phyloP scores from a whole-genome alignment of 768 basidiomycete genomes.

The Naganishia onofrii region DNA sequence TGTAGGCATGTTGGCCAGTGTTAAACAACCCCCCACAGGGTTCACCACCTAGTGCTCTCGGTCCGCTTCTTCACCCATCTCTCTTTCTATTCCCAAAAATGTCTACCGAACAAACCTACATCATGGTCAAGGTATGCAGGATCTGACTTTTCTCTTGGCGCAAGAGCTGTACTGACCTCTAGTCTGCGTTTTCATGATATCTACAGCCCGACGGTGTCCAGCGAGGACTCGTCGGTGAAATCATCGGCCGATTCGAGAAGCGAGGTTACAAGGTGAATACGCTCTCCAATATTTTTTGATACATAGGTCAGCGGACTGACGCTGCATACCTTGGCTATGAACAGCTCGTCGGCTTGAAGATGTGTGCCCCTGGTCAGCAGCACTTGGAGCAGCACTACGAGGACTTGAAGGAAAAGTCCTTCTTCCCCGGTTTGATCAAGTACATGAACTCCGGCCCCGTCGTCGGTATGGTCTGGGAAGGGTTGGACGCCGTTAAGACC shows the following conservation, averaged over 20 bases:
- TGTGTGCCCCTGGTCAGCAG: conserved; percentile 68
- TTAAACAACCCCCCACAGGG: not conserved
- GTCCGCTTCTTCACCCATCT: not conserved
- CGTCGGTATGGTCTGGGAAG: conserved; percentile 81
- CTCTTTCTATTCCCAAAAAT: conserved; percentile 52
- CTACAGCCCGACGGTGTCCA: conserved; percentile 98
- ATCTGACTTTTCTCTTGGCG: not conserved
- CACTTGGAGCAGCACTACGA: conserved; percentile 97
- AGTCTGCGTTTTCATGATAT: conserved; percentile 12
- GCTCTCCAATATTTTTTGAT: too few relatives aligned
- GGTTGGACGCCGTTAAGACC: conserved; percentile 65
- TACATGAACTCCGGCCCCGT: conserved; percentile 84
- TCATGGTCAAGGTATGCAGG: conserved; percentile 85
- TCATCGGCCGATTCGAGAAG: conserved; percentile 93
- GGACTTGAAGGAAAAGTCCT: conserved; percentile 87
- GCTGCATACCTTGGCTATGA: not conserved
- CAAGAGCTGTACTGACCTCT: conserved; percentile 42
- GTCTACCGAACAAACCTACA: conserved; percentile 91
- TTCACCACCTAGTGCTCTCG: not conserved
- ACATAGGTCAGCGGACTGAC: too few relatives aligned
- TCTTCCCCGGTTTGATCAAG: conserved; percentile 85
- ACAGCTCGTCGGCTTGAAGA: conserved; percentile 82
- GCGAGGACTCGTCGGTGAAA: conserved; percentile 88
- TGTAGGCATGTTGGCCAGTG: not conserved
- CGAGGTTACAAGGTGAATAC: conserved; percentile 77